These are phyloP conservation scores for Penicillium tannophilum DNA, from an alignment of 495 filamentous ascomycete species.

Conservation along the genomic window DNA sequence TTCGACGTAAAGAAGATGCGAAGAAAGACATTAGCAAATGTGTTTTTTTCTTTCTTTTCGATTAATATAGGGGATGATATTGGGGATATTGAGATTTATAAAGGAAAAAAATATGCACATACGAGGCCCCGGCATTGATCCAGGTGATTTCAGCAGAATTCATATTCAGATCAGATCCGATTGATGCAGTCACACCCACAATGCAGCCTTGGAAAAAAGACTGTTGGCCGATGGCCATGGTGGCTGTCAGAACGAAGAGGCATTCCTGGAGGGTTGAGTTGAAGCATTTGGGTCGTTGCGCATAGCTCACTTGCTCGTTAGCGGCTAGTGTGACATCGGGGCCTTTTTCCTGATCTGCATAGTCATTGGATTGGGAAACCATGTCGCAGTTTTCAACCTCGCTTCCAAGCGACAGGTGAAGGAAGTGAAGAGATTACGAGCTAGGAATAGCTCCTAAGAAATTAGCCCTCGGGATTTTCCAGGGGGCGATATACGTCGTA, in stretches of 20 bases:
- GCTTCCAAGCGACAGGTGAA: neutral
- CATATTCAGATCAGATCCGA: constrained; percentile 65
- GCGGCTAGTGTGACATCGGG: constrained; percentile 10
- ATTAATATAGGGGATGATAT: neutral
- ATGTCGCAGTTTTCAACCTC: constrained; percentile 1
- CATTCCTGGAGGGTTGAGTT: constrained; percentile 63
- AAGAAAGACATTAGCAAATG: neutral
- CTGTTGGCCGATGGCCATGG: constrained; percentile 66
- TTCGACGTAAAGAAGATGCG: neutral
- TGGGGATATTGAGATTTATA: neutral
- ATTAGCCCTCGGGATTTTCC: neutral
- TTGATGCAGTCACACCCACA: constrained; percentile 64
- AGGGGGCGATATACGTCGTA: neutral
- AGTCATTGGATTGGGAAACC: constrained; percentile 1
- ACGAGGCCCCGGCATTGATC: constrained; percentile 67
- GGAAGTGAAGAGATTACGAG: neutral
- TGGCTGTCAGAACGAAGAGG: constrained; percentile 67
- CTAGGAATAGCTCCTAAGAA: neutral
- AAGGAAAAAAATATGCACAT: constrained; percentile 22
- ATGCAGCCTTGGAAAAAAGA: constrained; percentile 61
- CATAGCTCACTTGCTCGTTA: constrained; percentile 8
- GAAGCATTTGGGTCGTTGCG: constrained; percentile 58
- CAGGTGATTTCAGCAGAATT: constrained; percentile 69
- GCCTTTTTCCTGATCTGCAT: constrained; percentile 20
- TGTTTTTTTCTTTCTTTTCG: neutral